Conservation (phyloP, 768 basidiomycete species). For the Collybia mongolica region DNA sequence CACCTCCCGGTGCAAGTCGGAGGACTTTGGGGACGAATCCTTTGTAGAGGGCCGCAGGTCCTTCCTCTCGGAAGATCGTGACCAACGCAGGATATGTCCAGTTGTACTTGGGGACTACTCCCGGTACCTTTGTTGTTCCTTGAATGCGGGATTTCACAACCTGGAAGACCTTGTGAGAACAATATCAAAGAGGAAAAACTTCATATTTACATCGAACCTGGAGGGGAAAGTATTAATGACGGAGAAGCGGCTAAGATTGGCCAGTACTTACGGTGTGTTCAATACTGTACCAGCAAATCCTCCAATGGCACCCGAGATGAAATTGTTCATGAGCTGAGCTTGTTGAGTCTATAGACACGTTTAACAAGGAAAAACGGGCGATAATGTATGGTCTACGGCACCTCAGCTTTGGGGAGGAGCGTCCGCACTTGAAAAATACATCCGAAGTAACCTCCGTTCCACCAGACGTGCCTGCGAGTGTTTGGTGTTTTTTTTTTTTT, state of each 20-base stretch:
- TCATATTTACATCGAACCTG: constrained; percentile 45
- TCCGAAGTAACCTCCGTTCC: constrained; percentile 97
- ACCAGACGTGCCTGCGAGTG: constrained; percentile 67
- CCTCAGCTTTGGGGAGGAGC: constrained; percentile 84
- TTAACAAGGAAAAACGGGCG: not conserved
- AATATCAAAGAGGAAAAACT: not conserved
- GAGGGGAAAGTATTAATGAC: not conserved
- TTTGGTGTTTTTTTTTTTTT: constrained; percentile 3
- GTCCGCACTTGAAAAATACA: constrained; percentile 83
- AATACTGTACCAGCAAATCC: constrained; percentile 87
- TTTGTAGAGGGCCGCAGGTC: constrained; percentile 83
- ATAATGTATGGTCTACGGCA: constrained; percentile 26
- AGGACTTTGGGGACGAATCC: constrained; percentile 96
- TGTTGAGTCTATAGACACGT: constrained; percentile 49
- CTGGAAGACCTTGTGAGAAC: not conserved
- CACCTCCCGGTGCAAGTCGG: constrained; percentile 92
- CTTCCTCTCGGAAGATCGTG: constrained; percentile 86
- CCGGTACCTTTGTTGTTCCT: constrained; percentile 60
- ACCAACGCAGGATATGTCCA: constrained; percentile 92
- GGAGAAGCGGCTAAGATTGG: not conserved
- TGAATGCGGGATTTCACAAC: constrained; percentile 92
- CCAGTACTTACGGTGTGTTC: constrained; percentile 79
- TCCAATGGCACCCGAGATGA: constrained; percentile 86
- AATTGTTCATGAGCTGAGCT: constrained; percentile 83
- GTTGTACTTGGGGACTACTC: constrained; percentile 83